phyloP scores from a whole-genome alignment of 768 basidiomycete genomes.

The Serendipita sp. region DNA sequence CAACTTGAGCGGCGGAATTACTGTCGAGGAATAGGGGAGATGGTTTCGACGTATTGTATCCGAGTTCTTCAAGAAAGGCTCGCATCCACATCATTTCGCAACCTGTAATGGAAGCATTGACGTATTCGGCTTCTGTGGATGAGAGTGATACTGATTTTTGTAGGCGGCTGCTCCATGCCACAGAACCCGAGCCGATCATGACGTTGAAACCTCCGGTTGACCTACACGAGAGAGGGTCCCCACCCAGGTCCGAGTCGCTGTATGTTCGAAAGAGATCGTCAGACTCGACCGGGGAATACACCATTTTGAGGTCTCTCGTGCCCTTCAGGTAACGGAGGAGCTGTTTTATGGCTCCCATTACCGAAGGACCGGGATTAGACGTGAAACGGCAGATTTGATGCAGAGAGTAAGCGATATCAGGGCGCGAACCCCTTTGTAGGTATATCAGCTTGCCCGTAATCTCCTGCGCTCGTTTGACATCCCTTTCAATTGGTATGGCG shows the following conservation, averaged over 20 bases:
- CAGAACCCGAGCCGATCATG: slow-evolving; percentile 15
- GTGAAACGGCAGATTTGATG: slow-evolving; percentile 18
- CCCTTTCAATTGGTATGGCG: background rate
- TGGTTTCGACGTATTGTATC: background rate
- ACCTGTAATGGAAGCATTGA: background rate
- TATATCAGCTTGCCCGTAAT: background rate
- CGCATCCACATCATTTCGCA: slow-evolving; percentile 8
- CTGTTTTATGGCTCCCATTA: too few species aligned
- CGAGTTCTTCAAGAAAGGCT: slow-evolving; percentile 5
- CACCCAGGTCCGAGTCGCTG: slow-evolving; percentile 19
- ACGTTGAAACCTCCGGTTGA: slow-evolving; percentile 5
- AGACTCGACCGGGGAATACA: background rate
- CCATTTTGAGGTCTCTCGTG: background rate
- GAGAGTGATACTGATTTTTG: background rate
- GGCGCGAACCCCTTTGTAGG: slow-evolving; percentile 9
- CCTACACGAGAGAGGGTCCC: slow-evolving; percentile 9
- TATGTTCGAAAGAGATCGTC: slow-evolving; percentile 10
- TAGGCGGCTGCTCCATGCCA: slow-evolving; percentile 12
- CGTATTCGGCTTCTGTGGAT: too few species aligned
- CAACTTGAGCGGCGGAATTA: too few species aligned
- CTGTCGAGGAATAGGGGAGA: background rate
- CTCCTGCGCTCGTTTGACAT: background rate
- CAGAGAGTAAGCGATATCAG: slow-evolving; percentile 18
- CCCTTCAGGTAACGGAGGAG: too few species aligned
- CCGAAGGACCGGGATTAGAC: background rate